These are phyloP conservation scores for Endocalyx cinctus DNA, from an alignment of 2,329 filamentous ascomycete species.

Conservation along the genomic window DNA sequence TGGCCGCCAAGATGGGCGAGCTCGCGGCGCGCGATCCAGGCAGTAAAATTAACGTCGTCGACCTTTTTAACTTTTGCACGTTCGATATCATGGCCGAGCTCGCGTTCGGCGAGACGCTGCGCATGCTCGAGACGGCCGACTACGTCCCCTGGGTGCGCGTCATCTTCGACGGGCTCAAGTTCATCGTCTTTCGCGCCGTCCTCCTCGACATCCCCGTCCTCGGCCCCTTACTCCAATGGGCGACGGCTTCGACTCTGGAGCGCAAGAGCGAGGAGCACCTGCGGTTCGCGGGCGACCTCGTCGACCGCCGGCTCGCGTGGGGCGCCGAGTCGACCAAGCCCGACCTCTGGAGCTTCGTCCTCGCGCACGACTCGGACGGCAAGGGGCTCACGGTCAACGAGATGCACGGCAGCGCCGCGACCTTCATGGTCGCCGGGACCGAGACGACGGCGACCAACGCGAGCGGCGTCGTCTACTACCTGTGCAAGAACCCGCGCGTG, in stretches of 20 bases:
- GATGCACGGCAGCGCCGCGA: slow-evolving; percentile 1
- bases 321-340: slow-evolving; percentile 6
- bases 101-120: background rate
- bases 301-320: slow-evolving; percentile 1
- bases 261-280: slow-evolving; percentile 2
- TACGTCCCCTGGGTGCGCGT: slow-evolving; percentile 1
- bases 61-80: background rate
- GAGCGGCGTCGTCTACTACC: background rate
- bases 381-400: slow-evolving; percentile 1
- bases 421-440: slow-evolving; percentile 2
- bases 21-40: background rate
- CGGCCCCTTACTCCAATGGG: background rate
- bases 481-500: background rate
- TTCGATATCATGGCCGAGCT: slow-evolving; percentile 2
- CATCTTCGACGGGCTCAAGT: slow-evolving; percentile 2
- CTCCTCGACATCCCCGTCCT: background rate
- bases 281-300: background rate
- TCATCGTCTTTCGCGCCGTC: slow-evolving; percentile 1
- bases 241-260: slow-evolving; percentile 1
- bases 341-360: slow-evolving; percentile 1
- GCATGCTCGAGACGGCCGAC: background rate
- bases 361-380: background rate
- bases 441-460: slow-evolving; percentile 1
- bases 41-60: too few relatives aligned
- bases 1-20: background rate